Conservation (phyloP, 2,329 filamentous ascomycete species). For the Diaporthe batatas region DNA sequence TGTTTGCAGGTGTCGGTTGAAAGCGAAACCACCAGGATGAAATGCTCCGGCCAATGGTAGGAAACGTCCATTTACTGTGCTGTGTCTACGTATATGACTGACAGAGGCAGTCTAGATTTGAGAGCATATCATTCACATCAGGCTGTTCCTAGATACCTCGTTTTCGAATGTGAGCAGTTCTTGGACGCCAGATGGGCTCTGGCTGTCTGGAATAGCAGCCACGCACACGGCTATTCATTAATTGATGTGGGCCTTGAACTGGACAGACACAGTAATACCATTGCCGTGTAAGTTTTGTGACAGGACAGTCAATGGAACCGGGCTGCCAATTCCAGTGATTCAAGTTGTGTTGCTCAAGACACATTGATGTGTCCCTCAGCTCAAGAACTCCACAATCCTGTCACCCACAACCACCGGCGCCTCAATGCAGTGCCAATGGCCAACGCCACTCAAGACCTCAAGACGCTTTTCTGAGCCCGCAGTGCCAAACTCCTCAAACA, state of each 20-base stretch:
- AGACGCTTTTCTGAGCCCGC: not conserved
- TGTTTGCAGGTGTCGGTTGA: not conserved
- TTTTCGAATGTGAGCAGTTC: no score
- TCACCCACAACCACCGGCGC: conserved; percentile 21
- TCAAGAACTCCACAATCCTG: conserved; percentile 26
- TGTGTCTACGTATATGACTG: no score
- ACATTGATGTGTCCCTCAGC: not conserved
- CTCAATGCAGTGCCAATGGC: conserved; percentile 40
- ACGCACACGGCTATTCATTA: not conserved
- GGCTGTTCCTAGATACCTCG: not conserved
- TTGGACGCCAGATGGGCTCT: no score
- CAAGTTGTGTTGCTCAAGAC: not conserved
- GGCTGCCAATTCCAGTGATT: not conserved
- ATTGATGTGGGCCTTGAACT: not conserved
- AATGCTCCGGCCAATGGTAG: not conserved
- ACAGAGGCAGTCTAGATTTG: no score
- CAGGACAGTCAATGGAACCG: no score
- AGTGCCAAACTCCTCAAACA: conserved; percentile 32
- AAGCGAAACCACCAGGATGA: not conserved
- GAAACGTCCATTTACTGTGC: no score
- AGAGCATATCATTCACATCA: no score
- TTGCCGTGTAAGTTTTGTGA: not conserved
- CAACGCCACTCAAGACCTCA: conserved; percentile 35
- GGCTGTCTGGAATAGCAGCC: not conserved
- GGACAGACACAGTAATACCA: not conserved